Percentiles rank a stretch among this genome's conserved stretches.
Conservation (phyloP, 768 basidiomycete genomes). For the Pilatotrama ljubarskyi region DNA sequence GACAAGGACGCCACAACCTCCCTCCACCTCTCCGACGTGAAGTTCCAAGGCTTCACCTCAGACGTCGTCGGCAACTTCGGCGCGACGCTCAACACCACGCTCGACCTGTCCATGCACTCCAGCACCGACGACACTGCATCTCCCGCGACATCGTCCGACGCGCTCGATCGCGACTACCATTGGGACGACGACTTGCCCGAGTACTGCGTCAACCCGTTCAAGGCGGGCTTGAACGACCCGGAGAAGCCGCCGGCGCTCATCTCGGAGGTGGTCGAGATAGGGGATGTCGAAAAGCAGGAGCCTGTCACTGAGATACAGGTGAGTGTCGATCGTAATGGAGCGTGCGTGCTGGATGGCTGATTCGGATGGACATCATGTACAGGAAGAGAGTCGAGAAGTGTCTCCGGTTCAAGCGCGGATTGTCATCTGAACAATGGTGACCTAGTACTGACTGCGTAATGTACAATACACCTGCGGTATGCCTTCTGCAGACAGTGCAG, state of each 20-base stretch:
- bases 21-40: conserved; percentile 1
- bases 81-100: not conserved
- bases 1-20: not conserved
- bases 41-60: conserved; percentile 2
- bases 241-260: not conserved
- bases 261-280: not conserved
- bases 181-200: not conserved
- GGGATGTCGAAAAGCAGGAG: not conserved
- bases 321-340: not conserved
- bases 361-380: too few relatives aligned
- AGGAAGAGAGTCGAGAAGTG: too few relatives aligned
- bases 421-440: too few relatives aligned
- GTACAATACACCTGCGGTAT: too few relatives aligned
- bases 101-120: not conserved
- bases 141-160: not conserved
- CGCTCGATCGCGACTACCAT: not conserved
- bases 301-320: not conserved
- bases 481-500: too few relatives aligned
- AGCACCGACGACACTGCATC: not conserved
- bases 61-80: conserved; percentile 9
- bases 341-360: too few relatives aligned
- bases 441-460: too few relatives aligned
- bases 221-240: not conserved
- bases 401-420: too few relatives aligned
- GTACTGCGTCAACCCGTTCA: conserved; percentile 1